A percentile compares a stretch with the other conserved stretches of the same genome.
Evolutionary conservation across 768 basidiomycete species (phyloP).

Genomic region (Tylopilus balloui): DNA sequence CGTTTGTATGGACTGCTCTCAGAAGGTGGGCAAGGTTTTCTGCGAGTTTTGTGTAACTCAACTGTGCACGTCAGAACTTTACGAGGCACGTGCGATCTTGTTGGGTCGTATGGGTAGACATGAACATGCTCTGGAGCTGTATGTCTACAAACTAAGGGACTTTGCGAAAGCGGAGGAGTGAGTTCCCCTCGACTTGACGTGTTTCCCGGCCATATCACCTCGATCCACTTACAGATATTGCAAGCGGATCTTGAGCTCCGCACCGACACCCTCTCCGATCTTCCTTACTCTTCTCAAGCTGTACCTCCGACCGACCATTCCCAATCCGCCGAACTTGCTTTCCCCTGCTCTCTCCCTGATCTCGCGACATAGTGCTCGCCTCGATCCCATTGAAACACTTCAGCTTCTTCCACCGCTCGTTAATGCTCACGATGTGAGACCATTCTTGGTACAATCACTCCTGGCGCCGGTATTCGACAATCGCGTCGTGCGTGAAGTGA

Average conservation of each 20-base stretch:
- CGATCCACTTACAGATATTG: slow-evolving; percentile 65
- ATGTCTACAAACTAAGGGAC: slow-evolving; percentile 83
- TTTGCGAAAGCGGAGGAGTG: slow-evolving; percentile 88
- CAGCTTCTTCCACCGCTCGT: slow-evolving; percentile 89
- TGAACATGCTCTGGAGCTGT: slow-evolving; percentile 91
- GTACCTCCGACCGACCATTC: slow-evolving; percentile 72
- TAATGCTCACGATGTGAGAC: slow-evolving; percentile 70
- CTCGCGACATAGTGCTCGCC: slow-evolving; percentile 71
- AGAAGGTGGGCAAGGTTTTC: slow-evolving; percentile 53
- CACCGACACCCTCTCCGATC: slow-evolving; percentile 52
- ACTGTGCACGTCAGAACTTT: slow-evolving; percentile 55
- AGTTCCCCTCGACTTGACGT: slow-evolving; percentile 21
- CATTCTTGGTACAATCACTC: slow-evolving; percentile 70
- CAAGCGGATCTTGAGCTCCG: slow-evolving; percentile 67
- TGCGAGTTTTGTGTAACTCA: neutral
- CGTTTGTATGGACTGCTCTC: slow-evolving; percentile 78
- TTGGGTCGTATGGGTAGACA: slow-evolving; percentile 87
- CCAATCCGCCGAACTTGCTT: slow-evolving; percentile 53
- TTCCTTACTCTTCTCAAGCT: slow-evolving; percentile 84
- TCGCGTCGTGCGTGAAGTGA: slow-evolving; percentile 62
- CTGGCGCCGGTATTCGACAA: slow-evolving; percentile 67
- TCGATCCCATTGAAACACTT: slow-evolving; percentile 79
- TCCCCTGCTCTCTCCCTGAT: slow-evolving; percentile 86
- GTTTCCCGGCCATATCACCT: neutral
- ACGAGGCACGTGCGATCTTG: slow-evolving; percentile 87